Evolutionary conservation across 2,329 filamentous ascomycete species (phyloP), one percentile per base, ranked within the genome.

Genomic region (Cytospora piceae): DNA sequence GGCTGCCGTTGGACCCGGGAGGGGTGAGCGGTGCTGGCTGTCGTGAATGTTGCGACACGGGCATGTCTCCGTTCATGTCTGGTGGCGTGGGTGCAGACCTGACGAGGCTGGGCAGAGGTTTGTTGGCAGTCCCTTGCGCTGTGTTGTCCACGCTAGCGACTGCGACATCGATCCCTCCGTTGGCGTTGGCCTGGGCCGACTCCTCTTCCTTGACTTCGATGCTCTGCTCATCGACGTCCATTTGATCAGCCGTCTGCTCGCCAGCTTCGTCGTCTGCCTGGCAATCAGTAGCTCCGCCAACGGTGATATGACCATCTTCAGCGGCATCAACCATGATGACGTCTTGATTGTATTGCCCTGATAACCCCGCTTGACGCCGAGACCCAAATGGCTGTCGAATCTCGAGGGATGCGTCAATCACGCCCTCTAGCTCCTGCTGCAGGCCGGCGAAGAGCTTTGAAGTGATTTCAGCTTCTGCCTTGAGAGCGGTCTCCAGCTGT

Each of bases 391-490:
- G 79, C 73, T 78, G 84, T 69, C 74, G 82, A 77, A 77, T 78
- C 77, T 84, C 87, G 72, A 91, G 80, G 70, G 89, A 89, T 51
- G 85, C 83, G 67, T 93, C 89, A 8, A 95, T 79, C 69, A 94
- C 85, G 58, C 81, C 81, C 71, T 95, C 91, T 9, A 97, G 80
- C 72, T 95, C 90, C 69, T 87, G 87, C 49, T 92, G 80, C 63
- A 94, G 84, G 57, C 84, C 84, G 61, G 93, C 90, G 55, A 88
- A 86, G 0, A 90, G 82, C 71, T 88, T 90, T 61, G 88, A 85
- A 59, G 85, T 88, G 52, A 96, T 83, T 67, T 95, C 91, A n/a
- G 91, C 89, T 76, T 98, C 94, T 63, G 92, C 91, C 61, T 85
- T 85, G 56, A 93, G 79, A 0, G 93, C 93, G 63, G 86, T 84